Base-by-base conservation (phyloP, 1,284 basidiomycete species). In the Naganishia sp. region DNA sequence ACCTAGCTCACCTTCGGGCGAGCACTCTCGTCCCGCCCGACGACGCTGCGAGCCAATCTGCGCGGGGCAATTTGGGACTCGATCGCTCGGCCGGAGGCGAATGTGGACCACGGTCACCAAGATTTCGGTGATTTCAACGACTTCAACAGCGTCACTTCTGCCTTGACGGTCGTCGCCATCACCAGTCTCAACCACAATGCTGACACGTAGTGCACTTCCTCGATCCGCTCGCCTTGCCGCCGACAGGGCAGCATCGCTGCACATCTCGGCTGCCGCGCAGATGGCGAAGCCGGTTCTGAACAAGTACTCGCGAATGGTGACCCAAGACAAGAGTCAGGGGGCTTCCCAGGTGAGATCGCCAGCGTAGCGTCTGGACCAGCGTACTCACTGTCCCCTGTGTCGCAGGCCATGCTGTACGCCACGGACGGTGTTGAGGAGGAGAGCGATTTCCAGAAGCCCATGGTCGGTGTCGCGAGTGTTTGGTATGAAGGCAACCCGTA, bases 331-430 rank as follows among this genome's bases (percentile, higher is more conserved):
- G 79, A 87, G 88, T 73, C 94, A 97, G 78, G 94, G 91, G 53
- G 94, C 93, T 49, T 92, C 90, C 75, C 93, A 95, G 85, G 91
- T 89, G 72, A 57, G 80, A 10, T 74, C 9, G n/a, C 39, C 41
- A 43, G 42, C 45, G 17, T 21, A 17, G n/a, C 25, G 54, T 39
- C 32, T 32, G 28, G 28, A 11, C 45, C 41, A 10, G 9, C 6
- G 10, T 13, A 25, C 21, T 53, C 25, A 41, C 50, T 49, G 42
- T 35, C 5, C 7, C 67, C 11, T 25, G 42, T 46, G 13, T 11
- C 35, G n/a, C 68, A 94, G 90, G 94, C 94, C 32, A 97, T 97
- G 94, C 81, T 97, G 55, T 97, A 94, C 78, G 94, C 93, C 23
- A 97, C 94, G 1, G 94, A 96, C 32, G 93, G 92, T 31, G 85